Evolutionary conservation across 192 early-diverging fungal genomes (phyloP).

Genomic region (Umbelopsis sp.): DNA sequence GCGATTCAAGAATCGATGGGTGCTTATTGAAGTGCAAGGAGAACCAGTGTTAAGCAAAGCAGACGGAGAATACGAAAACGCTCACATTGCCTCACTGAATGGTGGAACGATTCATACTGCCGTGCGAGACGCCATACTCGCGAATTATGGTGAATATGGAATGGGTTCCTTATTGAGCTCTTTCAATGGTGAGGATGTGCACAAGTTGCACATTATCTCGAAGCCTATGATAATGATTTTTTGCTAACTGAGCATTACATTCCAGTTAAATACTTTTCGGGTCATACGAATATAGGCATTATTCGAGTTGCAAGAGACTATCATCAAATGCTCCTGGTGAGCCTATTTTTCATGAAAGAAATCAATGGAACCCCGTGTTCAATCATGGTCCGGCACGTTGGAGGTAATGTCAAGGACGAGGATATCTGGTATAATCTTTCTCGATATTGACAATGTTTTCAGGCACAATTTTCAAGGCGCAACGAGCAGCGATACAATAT

Average conservation of each 20-base stretch:
- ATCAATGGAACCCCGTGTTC: constrained; percentile 43
- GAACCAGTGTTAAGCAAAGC: constrained; percentile 4
- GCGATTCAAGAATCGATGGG: constrained; percentile 56
- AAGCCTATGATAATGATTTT: background rate
- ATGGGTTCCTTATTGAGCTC: constrained; percentile 38
- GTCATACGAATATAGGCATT: constrained; percentile 49
- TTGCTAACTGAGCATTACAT: background rate
- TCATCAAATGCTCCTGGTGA: constrained; percentile 46
- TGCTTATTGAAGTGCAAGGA: constrained; percentile 50
- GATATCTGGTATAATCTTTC: too few relatives aligned
- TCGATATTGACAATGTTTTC: background rate
- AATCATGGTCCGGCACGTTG: constrained; percentile 45
- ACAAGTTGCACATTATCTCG: background rate
- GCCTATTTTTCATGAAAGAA: constrained; percentile 49
- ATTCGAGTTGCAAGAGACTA: constrained; percentile 49
- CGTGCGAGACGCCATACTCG: constrained; percentile 42
- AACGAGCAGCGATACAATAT: constrained; percentile 45
- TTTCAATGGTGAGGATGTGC: constrained; percentile 33
- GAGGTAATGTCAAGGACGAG: constrained; percentile 29
- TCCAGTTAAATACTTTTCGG: constrained; percentile 54
- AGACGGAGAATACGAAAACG: constrained; percentile 1
- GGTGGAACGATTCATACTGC: constrained; percentile 36
- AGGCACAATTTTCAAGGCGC: constrained; percentile 48
- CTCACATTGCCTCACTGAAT: constrained; percentile 36
- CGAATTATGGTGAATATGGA: constrained; percentile 56